Conservation (phyloP, 2,329 filamentous ascomycete species). For the Cercospora nicotianae region DNA sequence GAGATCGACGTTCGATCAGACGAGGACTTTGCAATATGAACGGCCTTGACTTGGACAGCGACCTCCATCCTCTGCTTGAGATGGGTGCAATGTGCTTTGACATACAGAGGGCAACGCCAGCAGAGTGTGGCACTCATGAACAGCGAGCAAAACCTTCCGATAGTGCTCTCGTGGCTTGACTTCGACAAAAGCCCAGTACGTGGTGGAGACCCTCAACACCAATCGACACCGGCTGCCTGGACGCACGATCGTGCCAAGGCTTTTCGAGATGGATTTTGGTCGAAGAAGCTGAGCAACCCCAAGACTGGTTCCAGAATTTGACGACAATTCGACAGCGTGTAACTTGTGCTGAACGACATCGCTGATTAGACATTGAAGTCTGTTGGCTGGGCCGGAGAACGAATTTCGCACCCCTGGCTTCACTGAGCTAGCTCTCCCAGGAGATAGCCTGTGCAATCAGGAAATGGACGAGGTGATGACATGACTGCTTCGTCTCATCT, state of each 20-base stretch:
- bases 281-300: not conserved
- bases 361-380: not conserved
- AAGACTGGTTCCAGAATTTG: not conserved
- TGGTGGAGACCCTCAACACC: not conserved
- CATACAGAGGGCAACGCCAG: not conserved
- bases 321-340: not conserved
- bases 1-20: not conserved
- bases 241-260: not conserved
- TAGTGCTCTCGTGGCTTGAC: not conserved
- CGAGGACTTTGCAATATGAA: not conserved
- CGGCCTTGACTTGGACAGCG: not conserved
- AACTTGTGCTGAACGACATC: not conserved
- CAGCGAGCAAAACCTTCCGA: not conserved
- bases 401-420: not conserved
- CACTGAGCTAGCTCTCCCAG: not conserved
- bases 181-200: not conserved
- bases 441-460: not conserved
- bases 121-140: not conserved
- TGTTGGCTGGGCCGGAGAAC: not conserved
- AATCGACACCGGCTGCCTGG: not conserved
- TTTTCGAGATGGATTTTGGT: not conserved
- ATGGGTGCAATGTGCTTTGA: not conserved
- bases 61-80: not conserved
- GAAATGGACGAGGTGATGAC: not conserved
- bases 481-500: not conserved